Conservation (phyloP, 225 moss, liverwort and hornwort species). For the Sphagnum tenellum region DNA sequence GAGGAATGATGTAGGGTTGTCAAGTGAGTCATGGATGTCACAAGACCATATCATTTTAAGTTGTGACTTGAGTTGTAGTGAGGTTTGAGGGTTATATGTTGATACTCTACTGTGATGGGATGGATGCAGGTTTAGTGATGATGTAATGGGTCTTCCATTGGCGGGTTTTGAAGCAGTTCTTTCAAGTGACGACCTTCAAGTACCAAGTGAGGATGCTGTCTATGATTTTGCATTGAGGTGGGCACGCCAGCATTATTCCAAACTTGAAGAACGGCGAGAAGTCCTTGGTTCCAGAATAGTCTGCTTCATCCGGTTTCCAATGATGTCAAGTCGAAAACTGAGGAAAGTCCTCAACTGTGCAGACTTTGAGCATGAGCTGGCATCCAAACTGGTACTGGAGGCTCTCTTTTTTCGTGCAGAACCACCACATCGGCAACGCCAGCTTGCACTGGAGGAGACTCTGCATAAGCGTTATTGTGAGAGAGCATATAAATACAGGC, state of each 20-base stretch:
- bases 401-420: conserved; percentile 89
- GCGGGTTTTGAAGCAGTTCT: conserved; percentile 95
- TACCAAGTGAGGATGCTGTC: conserved; percentile 94
- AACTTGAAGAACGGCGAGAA: conserved; percentile 84
- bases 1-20: no score
- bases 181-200: conserved; percentile 91
- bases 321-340: conserved; percentile 98
- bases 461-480: conserved; percentile 82
- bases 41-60: no score
- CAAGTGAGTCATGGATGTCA: no score
- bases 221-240: conserved; percentile 93
- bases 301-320: conserved; percentile 89
- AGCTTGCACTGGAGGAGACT: conserved; percentile 81
- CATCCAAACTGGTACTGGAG: conserved; percentile 78
- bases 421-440: conserved; percentile 82
- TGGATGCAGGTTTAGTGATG: conserved; percentile 58
- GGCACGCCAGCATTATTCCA: conserved; percentile 78
- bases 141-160: conserved; percentile 88
- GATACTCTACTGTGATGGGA: not conserved
- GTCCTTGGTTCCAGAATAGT: conserved; percentile 77
- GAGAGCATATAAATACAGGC: conserved; percentile 95
- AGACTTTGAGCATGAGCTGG: conserved; percentile 91
- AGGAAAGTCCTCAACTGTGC: conserved; percentile 87
- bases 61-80: no score
- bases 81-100: not conserved